Base-by-base conservation (phyloP, 805 yeast genomes). In the Saccharomycopsis synnaedendra region DNA sequence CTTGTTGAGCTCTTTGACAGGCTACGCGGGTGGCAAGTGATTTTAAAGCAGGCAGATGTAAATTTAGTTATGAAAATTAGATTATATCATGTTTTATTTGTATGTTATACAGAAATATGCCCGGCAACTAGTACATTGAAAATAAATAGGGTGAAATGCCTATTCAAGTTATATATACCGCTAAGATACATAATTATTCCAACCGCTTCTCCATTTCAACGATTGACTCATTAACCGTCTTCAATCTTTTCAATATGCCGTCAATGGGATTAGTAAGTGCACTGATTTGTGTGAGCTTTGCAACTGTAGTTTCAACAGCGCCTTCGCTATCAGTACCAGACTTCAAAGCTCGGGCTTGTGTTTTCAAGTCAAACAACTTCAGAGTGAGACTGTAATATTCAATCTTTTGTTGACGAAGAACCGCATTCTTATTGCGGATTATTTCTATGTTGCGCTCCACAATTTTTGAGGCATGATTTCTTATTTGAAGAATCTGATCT, bases 1-100 rank as follows among this genome's bases (percentile, higher is more conserved):
- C 1, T 56, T 78, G 41, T 58, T 80, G 44, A 71, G 78, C 39
- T 66, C 81, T 0, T 60, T 80, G 40, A 73, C 78, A 1, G 67
- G 64, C 5, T 68, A 63, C 52, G 60, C 65, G 33, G 74, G 74
- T 5, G 60, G 61, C 27, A 37, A 19, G 19, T 19, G 19, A 19
- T 19, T 42, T 31, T 33, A 19, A 42, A 32, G 30, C 35, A 42
- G 36, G 1, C n/a, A 19, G 19, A 19, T 19, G 19, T 19, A 19
- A 30, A 11, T 3, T 44, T n/a, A 11, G 40, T 8, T 39, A 32
- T 39, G 11, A 27, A 5, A 33, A 43, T 11, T 8, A 29, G 30
- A 29, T 32, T 32, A 42, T 19, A 19, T 19, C 19, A 19, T 19
- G 19, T 19, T 19, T 19, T 19, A 19, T 19, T 19, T 19, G 19